A percentile compares a stretch with the other conserved stretches of the same genome.
phyloP scores from a whole-genome alignment of 2,329 filamentous ascomycete genomes.

The Pestalotiopsis sp. region DNA sequence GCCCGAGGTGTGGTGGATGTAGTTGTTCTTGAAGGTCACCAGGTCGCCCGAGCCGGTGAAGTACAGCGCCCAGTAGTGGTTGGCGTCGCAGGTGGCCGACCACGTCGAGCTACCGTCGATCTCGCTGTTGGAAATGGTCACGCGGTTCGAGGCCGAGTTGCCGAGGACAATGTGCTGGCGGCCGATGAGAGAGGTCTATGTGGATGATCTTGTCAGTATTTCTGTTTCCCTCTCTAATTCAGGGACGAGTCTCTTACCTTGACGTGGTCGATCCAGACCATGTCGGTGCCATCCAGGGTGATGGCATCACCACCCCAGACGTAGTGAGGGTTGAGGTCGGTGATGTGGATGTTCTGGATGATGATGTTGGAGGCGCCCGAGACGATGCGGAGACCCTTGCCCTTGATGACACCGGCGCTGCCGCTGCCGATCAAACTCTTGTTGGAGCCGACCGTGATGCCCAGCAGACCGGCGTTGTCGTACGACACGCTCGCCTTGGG shows the following conservation, averaged over 20 bases:
- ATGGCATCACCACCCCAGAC: constrained; percentile 65
- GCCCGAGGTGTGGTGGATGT: constrained; percentile 45
- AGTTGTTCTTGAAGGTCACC: constrained; percentile 46
- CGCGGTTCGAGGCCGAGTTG: constrained; percentile 34
- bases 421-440: constrained; percentile 61
- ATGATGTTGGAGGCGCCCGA: constrained; percentile 48
- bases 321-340: constrained; percentile 58
- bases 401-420: constrained; percentile 53
- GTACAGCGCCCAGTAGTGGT: constrained; percentile 50
- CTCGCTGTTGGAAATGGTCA: constrained; percentile 49
- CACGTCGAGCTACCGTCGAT: constrained; percentile 44
- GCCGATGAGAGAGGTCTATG: constrained; percentile 38
- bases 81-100: constrained; percentile 43
- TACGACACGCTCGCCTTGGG: constrained; percentile 47
- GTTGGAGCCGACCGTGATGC: constrained; percentile 58
- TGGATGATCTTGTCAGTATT: constrained; percentile 9
- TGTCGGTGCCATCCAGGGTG: constrained; percentile 33
- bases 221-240: background rate
- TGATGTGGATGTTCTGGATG: constrained; percentile 60
- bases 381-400: constrained; percentile 22
- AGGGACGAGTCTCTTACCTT: constrained; percentile 14
- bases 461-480: constrained; percentile 54
- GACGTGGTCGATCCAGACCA: constrained; percentile 26
- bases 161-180: constrained; percentile 45
- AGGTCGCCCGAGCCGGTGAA: constrained; percentile 41